Conservation (phyloP, 352 stramenopile species). For the Globisporangium nagaii region DNA sequence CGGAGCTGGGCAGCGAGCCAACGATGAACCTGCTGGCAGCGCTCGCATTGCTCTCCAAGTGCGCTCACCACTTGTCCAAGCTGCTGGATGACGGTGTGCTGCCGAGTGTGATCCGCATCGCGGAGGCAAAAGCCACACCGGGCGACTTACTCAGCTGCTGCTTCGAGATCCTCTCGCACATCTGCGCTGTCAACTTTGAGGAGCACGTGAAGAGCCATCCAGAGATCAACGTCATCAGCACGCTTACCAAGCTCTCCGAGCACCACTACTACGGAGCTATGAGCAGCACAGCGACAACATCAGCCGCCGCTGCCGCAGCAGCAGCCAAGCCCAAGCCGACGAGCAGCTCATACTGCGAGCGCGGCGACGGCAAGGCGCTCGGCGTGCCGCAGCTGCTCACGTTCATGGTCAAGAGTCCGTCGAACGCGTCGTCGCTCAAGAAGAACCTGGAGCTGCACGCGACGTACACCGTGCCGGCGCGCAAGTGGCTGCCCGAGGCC, state of each 20-base stretch:
- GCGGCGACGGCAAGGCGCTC: slow-evolving; percentile 27
- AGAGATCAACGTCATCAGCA: slow-evolving; percentile 70
- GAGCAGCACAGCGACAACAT: neutral
- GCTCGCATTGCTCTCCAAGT: slow-evolving; percentile 43
- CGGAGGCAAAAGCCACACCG: slow-evolving; percentile 19
- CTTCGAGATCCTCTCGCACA: slow-evolving; percentile 73
- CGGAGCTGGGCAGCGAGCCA: slow-evolving; percentile 21
- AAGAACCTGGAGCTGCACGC: slow-evolving; percentile 64
- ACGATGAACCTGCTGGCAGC: slow-evolving; percentile 45
- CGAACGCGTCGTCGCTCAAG: slow-evolving; percentile 38
- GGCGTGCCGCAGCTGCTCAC: slow-evolving; percentile 39
- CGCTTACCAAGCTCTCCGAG: slow-evolving; percentile 66
- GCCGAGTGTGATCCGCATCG: slow-evolving; percentile 41
- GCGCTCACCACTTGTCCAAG: slow-evolving; percentile 26
- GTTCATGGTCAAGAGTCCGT: slow-evolving; percentile 50
- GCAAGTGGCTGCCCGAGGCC: slow-evolving; percentile 52
- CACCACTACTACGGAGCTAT: slow-evolving; percentile 18
- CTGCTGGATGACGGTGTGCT: slow-evolving; percentile 54
- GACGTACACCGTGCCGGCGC: slow-evolving; percentile 50
- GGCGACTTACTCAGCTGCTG: slow-evolving; percentile 38
- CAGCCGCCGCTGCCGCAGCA: neutral
- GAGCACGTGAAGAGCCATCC: slow-evolving; percentile 22
- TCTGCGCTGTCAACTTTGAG: slow-evolving; percentile 60
- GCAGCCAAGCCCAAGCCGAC: neutral
- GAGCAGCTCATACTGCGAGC: slow-evolving; percentile 32